Percentiles rank a stretch among this genome's conserved stretches.
Evolutionary conservation across 1,284 basidiomycete genomes (phyloP).

Genomic region (Pyrrhoderma noxium): DNA sequence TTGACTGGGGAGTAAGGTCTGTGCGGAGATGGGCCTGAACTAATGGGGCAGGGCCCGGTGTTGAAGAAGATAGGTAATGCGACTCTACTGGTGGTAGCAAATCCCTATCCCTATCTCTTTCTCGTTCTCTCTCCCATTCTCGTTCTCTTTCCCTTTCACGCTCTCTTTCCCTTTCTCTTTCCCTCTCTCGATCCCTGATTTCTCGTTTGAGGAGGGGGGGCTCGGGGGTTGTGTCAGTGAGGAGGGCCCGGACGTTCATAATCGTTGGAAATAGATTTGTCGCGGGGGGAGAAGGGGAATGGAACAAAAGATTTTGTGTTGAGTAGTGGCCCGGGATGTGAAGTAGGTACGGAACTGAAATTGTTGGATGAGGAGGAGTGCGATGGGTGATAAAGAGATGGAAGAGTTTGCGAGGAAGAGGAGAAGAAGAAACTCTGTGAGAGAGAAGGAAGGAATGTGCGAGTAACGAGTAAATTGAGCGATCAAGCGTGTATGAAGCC

Average conservation of each 20-base stretch:
- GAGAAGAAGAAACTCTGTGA: neutral
- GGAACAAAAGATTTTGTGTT: neutral
- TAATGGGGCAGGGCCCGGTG: neutral
- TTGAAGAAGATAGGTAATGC: too few species aligned
- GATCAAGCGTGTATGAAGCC: too few species aligned
- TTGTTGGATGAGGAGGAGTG: neutral
- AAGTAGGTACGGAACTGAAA: too few species aligned
- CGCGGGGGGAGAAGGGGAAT: neutral
- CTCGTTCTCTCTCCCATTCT: conserved; percentile 7
- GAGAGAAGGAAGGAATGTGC: neutral
- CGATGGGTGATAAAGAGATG: neutral
- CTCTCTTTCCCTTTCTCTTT: conserved; percentile 22
- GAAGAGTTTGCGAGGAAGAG: neutral
- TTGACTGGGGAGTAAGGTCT: conserved; percentile 7
- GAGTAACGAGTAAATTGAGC: neutral
- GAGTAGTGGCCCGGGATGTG: conserved; percentile 1
- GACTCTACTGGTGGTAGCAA: too few species aligned
- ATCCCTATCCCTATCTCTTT: conserved; percentile 10
- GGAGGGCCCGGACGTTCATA: conserved; percentile 67
- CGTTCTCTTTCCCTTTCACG: conserved; percentile 20
- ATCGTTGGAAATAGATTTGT: neutral
- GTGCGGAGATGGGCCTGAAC: neutral
- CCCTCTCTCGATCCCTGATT: conserved; percentile 24
- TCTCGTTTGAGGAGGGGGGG: conserved; percentile 26
- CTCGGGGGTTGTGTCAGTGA: conserved; percentile 64